Conservation (phyloP, 2,329 filamentous ascomycete species). For the Calonectria montana region DNA sequence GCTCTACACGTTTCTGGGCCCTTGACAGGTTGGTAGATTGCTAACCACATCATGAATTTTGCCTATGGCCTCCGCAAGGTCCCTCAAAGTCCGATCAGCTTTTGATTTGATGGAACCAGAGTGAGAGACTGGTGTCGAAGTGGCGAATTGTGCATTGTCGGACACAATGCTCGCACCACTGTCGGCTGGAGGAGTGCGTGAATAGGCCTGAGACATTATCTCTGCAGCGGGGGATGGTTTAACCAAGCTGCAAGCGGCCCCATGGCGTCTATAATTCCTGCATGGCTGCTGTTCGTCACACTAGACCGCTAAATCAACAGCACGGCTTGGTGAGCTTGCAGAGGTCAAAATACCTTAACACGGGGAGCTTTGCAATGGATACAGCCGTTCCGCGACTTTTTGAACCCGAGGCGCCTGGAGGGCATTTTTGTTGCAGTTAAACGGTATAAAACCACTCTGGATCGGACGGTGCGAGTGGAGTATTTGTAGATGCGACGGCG, state of each 20-base stretch:
- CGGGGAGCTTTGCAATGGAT: neutral
- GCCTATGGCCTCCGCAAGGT: neutral
- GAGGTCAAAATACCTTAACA: neutral
- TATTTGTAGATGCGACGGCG: constrained; percentile 3
- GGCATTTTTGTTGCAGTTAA: neutral
- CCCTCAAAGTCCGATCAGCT: neutral
- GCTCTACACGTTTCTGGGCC: neutral
- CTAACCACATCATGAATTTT: neutral
- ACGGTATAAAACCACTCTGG: neutral
- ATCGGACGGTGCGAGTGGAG: too few relatives aligned
- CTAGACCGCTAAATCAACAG: neutral
- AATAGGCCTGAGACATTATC: neutral
- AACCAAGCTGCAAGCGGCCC: neutral
- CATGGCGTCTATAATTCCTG: neutral
- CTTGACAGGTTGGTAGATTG: neutral
- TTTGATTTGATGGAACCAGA: neutral
- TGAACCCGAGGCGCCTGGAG: neutral
- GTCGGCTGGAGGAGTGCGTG: neutral
- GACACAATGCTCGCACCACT: neutral
- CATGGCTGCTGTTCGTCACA: neutral
- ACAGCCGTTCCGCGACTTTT: neutral
- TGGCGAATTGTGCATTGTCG: neutral
- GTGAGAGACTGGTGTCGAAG: neutral
- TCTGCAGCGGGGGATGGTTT: neutral
- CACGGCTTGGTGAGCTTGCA: neutral